Evolutionary conservation across 2,329 filamentous ascomycete genomes (phyloP), one percentile per base, ranked within the genome.

Genomic region (Beauveria sp.): DNA sequence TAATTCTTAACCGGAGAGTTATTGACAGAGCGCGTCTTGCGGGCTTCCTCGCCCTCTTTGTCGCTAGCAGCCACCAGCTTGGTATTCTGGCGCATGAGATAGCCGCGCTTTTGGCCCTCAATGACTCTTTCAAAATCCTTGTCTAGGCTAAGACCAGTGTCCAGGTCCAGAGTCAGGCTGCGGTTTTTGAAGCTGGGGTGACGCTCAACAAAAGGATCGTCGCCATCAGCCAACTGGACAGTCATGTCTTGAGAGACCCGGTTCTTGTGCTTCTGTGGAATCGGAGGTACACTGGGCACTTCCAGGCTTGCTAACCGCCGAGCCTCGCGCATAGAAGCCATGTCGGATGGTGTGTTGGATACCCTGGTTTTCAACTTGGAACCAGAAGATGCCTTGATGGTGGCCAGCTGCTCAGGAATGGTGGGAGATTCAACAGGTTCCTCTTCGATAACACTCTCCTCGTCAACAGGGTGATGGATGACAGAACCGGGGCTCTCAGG

Each of bases 71-170:
- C 86, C 55, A 99, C 91, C 59, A 99, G 84, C 75, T 97, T 97
- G 3, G 93, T 97, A 76, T 97, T 99, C 69, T 99, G 93, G 69
- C 94, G 87, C 93, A 97, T 99, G 51, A 97, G 82, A 71, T 99
- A 99, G 61, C 94, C 94, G 79, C 96, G 92, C 92, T 97, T 97
- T 89, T 97, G 92, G 72, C 88, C 84, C 77, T 97, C 92, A 69
- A 97, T 96, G 61, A 97, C 90, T 63, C 93, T 85, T 70, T 97
- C 92, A 75, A 97, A 97, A 72, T 97, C 94, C 69, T 90, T 85
- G 69, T 96, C 91, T 51, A 97, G 83, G 65, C 91, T 93, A 64
- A 96, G 86, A 63, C 90, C 90, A 60, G 94, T 82, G 70, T 93
- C 91, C 65, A 92, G 86, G 69, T 90, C 86, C 66, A 96, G 77